Evolutionary conservation across 371 early-diverging fungal species (phyloP), one percentile per base, ranked within the genome.

Genomic region (Rhizopus sp.): DNA sequence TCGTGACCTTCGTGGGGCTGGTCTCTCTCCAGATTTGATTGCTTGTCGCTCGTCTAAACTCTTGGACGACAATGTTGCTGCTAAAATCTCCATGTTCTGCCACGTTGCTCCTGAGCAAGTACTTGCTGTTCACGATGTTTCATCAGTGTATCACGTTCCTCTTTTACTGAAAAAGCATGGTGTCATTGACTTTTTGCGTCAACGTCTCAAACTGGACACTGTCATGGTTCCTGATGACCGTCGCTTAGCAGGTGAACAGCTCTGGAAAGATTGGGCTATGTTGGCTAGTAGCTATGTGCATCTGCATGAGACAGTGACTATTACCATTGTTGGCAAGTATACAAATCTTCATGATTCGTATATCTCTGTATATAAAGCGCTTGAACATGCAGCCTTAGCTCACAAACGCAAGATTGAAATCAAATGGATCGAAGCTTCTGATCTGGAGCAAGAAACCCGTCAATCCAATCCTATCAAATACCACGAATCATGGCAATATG

Each of bases 21-120:
- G 99, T 55, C 84, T 99, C 34, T 84, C 88, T n/a, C 97, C 98
- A 31, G 99, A 99, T 73, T 74, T 99, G 63, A 92, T 99, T 66
- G 97, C 99, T 7, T 99, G 98, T 84, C 91, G 99, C 64, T 89
- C 91, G 41, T 80, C 89, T 41, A 88, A 87, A 52, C 85, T 82
- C 31, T 74, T 99, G 32, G 93, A 91, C 48, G 83, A 81, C 23
- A 88, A 85, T 50, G 92, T 97, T 50, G 85, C 85, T 57, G 69
- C 77, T 64, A 99, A 99, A 86, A 94, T 99, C 56, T 89, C 96
- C 76, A 95, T 96, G 95, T 97, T 95, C 85, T 97, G 98, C 69
- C 97, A 97, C 69, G 98, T 99, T 12, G 88, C 89, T 47, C 87
- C 88, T 60, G 88, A 94, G 60, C 92, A 95, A 72, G 85, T 87